phyloP scores from a whole-genome alignment of 2,329 filamentous ascomycete genomes.

The Aspergillus sp. region DNA sequence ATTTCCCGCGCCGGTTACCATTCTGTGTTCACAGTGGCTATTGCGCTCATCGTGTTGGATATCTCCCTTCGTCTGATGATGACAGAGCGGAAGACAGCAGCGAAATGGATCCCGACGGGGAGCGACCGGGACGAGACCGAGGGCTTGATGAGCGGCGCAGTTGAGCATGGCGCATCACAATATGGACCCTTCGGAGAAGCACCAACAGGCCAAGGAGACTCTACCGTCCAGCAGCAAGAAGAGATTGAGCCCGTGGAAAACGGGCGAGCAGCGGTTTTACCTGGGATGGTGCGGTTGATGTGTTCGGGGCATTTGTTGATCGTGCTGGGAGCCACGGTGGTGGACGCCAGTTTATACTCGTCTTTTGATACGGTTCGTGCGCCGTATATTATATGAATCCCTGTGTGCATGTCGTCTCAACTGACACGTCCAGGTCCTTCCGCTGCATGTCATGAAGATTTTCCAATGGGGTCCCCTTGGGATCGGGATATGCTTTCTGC shows the following conservation, averaged over 20 bases:
- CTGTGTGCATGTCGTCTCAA: too few species aligned
- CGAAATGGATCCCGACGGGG: constrained; percentile 7
- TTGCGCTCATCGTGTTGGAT: constrained; percentile 49
- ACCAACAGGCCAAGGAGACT: background rate
- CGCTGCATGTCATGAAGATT: constrained; percentile 47
- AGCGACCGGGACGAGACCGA: constrained; percentile 4
- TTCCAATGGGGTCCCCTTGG: constrained; percentile 51
- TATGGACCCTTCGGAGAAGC: background rate
- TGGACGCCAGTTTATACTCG: constrained; percentile 46
- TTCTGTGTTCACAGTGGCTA: constrained; percentile 24
- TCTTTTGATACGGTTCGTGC: constrained; percentile 42
- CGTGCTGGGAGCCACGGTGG: constrained; percentile 38
- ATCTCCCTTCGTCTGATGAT: constrained; percentile 53
- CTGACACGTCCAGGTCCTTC: constrained; percentile 35
- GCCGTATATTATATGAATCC: too few species aligned
- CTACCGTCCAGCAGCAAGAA: constrained; percentile 1
- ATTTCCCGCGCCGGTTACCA: constrained; percentile 21
- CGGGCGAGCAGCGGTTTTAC: constrained; percentile 5
- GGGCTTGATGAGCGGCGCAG: constrained; percentile 1
- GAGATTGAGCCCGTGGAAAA: constrained; percentile 7
- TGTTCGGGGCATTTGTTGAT: constrained; percentile 37
- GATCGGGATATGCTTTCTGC: constrained; percentile 51
- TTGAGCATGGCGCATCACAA: background rate
- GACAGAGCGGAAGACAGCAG: constrained; percentile 39
- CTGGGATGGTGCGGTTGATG: constrained; percentile 24